Evolutionary conservation across 192 early-diverging fungal species (phyloP).

Genomic region (Rhizoclosmatium sp.): DNA sequence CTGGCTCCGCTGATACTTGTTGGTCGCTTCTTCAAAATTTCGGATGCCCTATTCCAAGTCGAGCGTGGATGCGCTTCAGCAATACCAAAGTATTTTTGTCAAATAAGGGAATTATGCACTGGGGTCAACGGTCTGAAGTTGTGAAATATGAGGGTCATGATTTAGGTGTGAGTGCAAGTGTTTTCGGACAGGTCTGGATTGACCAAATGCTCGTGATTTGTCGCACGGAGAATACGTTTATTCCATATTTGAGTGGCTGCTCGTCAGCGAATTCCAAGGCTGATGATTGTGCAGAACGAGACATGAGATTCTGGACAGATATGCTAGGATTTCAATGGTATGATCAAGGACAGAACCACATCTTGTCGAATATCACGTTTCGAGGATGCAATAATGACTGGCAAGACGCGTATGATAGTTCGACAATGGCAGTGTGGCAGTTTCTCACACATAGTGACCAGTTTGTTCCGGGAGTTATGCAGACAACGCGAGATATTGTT

Average conservation of each 20-base stretch:
- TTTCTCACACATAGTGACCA: constrained; percentile 44
- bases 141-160: constrained; percentile 30
- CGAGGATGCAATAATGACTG: constrained; percentile 38
- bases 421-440: background rate
- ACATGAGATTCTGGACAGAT: background rate
- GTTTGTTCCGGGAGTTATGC: constrained; percentile 40
- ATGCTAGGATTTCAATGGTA: constrained; percentile 24
- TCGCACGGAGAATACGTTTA: constrained; percentile 28
- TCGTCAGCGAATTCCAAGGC: background rate
- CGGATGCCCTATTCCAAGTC: background rate
- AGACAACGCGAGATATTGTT: constrained; percentile 36
- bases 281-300: background rate
- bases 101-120: constrained; percentile 44
- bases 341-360: constrained; percentile 40
- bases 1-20: background rate
- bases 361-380: constrained; percentile 41
- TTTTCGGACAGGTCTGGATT: constrained; percentile 45
- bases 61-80: constrained; percentile 36
- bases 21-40: background rate
- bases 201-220: constrained; percentile 30
- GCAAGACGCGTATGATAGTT: background rate
- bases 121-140: constrained; percentile 37
- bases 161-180: constrained; percentile 21
- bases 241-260: constrained; percentile 24
- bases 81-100: constrained; percentile 46